Base-by-base conservation (phyloP, 495 filamentous ascomycete species). In the Aspergillus sclerotioniger region DNA sequence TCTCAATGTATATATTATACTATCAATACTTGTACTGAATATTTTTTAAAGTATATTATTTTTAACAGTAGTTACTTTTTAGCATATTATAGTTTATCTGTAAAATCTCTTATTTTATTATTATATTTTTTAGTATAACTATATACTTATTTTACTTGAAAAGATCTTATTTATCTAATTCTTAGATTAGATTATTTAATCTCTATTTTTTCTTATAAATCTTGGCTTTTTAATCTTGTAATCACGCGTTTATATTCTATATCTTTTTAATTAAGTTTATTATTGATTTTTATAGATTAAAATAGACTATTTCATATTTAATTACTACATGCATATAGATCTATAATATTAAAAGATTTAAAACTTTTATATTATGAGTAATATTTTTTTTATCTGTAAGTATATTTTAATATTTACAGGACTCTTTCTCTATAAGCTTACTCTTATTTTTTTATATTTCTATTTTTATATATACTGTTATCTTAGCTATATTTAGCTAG, bases 131-230 rank as follows among this genome's bases (percentile, higher is more conserved):
- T 41, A 41, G 3, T 44, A 21, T 54, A 21, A 54, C 8, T 25
- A 54, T 12, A 43, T 25, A 35, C 33, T 52, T 35, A 35, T 35
- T 52, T 52, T 39, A 2, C 21, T 12, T 52, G 37, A 33, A 52
- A 21, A 33, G n/a, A 52, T 12, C 6, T 33, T 52, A 10, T 54
- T 44, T 54, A 41, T 44, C 25, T 43, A n/a, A n/a, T 43, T 32
- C 43, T 54, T 44, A 25, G 5, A 25, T 54, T 35, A 37, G 43
- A 3, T 12, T 54, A 21, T 43, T 43, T 54, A 43, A 54, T 43
- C 43, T 1, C 25, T 52, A 10, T n/a, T 35, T 33, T 37, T 52
- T 37, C 19, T 53, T 17, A 35, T 17, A 13, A 53, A 19, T 35
- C 39, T 21, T 13, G 17, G 25, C 29, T 44, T 54, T 8, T 54